Evolutionary conservation across 805 yeast species (phyloP).

Genomic region (Wickerhamomyces bovis): DNA sequence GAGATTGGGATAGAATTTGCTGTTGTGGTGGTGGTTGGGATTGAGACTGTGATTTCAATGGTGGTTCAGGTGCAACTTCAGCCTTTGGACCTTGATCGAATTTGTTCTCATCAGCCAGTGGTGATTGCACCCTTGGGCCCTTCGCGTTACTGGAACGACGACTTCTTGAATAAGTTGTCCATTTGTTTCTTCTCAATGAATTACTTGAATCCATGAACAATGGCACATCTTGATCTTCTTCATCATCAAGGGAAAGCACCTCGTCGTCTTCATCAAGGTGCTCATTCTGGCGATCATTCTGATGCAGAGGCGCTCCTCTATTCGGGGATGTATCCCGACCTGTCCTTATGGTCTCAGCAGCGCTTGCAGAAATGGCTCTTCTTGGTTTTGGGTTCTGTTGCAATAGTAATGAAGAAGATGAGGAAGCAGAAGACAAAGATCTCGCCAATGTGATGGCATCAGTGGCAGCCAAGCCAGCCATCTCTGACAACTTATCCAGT

Average conservation of each 20-base stretch:
- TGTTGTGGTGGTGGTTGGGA: slow-evolving; percentile 18
- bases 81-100: not conserved
- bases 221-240: slow-evolving; percentile 23
- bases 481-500: slow-evolving; percentile 62
- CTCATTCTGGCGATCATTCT: not conserved
- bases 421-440: slow-evolving; percentile 64
- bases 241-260: slow-evolving; percentile 5
- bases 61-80: not conserved
- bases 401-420: slow-evolving; percentile 34
- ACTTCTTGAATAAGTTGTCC: slow-evolving; percentile 45
- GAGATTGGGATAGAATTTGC: not conserved
- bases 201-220: slow-evolving; percentile 18
- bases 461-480: slow-evolving; percentile 71
- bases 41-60: not conserved
- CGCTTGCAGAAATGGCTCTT: not conserved
- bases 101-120: slow-evolving; percentile 9
- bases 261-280: slow-evolving; percentile 1
- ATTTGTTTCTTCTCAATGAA: slow-evolving; percentile 39
- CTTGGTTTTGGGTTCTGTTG: not conserved
- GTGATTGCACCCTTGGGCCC: slow-evolving; percentile 9
- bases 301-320: no score
- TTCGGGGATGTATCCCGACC: not conserved
- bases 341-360: not conserved
- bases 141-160: slow-evolving; percentile 14
- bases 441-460: slow-evolving; percentile 83